Evolutionary conservation across 768 basidiomycete genomes (phyloP).

Genomic region (Lentinus brumalis): DNA sequence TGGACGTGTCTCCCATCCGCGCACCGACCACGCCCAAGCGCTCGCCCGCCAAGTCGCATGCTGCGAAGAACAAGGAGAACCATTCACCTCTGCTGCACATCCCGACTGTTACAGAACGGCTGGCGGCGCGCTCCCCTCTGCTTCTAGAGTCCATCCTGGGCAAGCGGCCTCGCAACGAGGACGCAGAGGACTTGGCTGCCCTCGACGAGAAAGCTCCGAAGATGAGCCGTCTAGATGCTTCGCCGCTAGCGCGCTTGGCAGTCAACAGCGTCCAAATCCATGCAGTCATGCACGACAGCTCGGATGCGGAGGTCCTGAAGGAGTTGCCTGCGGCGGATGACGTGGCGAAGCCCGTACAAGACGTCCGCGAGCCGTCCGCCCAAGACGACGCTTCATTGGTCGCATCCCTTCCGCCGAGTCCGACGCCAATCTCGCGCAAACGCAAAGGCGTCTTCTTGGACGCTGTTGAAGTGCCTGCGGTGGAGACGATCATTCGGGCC

Average conservation of each 20-base stretch:
- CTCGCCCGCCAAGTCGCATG: slow-evolving; percentile 27
- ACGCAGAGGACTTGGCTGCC: slow-evolving; percentile 5
- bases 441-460: slow-evolving; percentile 55
- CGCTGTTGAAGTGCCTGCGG: slow-evolving; percentile 49
- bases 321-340: background rate
- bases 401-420: background rate
- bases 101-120: slow-evolving; percentile 48
- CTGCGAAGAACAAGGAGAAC: slow-evolving; percentile 62
- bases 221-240: slow-evolving; percentile 15
- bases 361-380: background rate
- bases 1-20: slow-evolving; percentile 6
- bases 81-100: slow-evolving; percentile 41
- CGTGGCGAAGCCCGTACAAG: background rate
- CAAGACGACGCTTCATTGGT: background rate
- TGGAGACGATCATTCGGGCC: slow-evolving; percentile 29
- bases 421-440: slow-evolving; percentile 34
- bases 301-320: background rate
- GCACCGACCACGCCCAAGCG: slow-evolving; percentile 21
- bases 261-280: slow-evolving; percentile 9
- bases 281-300: background rate
- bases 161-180: slow-evolving; percentile 39
- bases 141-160: slow-evolving; percentile 47
- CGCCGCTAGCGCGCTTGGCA: slow-evolving; percentile 8
- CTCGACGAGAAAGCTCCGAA: slow-evolving; percentile 16
- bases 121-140: slow-evolving; percentile 41